A percentile compares a stretch with the other conserved stretches of the same genome.
Conservation (phyloP, 305 asterid species). For the Fraxinus velutina region DNA sequence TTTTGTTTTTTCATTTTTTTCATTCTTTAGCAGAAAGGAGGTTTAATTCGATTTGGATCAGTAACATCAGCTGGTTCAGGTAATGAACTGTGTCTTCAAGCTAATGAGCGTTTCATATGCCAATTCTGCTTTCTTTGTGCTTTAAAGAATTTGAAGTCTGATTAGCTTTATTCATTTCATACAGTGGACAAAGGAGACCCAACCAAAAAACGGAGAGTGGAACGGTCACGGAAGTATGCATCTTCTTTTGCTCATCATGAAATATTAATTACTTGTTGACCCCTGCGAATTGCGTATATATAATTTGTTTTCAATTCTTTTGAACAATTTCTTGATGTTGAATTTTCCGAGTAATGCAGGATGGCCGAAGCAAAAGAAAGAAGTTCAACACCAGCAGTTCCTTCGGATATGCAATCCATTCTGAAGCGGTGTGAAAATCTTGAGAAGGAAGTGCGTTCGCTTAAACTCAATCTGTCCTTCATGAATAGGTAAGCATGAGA, state of each 20-base stretch:
- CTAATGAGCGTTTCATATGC: not conserved
- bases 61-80: conserved; percentile 64
- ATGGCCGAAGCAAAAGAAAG: conserved; percentile 97
- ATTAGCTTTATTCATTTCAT: conserved; percentile 21
- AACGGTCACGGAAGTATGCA: conserved; percentile 78
- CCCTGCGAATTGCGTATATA: not conserved
- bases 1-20: conserved; percentile 1
- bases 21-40: conserved; percentile 42
- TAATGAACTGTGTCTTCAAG: conserved; percentile 18
- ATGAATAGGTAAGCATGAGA: conserved; percentile 62
- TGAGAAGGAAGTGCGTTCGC: conserved; percentile 85
- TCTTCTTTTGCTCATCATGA: not conserved
- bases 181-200: conserved; percentile 85
- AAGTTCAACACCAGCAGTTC: conserved; percentile 60
- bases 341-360: conserved; percentile 35
- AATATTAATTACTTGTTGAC: conserved; percentile 1
- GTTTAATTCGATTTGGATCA: conserved; percentile 65
- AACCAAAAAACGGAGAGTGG: conserved; percentile 79
- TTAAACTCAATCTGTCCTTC: conserved; percentile 78
- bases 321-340: not conserved
- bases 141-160: conserved; percentile 10
- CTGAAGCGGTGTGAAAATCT: conserved; percentile 76
- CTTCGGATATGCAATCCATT: conserved; percentile 71
- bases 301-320: not conserved
- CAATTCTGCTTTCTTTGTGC: not conserved